Conservation (phyloP, 805 yeast genomes). For the Candida glaebosa region DNA sequence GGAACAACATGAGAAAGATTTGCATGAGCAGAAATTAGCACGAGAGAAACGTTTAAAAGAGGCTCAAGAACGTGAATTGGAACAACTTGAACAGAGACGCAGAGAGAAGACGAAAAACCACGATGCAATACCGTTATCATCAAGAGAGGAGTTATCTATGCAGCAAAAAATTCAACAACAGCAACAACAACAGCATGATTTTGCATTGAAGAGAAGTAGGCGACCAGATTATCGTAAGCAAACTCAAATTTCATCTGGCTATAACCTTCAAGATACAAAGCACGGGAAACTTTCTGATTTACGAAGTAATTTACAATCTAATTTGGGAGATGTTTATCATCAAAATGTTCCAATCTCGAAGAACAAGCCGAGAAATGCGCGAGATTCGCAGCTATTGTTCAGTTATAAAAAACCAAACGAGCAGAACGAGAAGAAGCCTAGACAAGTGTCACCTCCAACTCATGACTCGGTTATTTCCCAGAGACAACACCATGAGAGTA, state of each 20-base stretch:
- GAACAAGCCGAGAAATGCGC: slow-evolving; percentile 5
- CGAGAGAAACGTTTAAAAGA: neutral
- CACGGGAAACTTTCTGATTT: slow-evolving; percentile 4
- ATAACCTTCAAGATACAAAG: slow-evolving; percentile 1
- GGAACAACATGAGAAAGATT: slow-evolving; percentile 47
- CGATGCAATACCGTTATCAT: neutral
- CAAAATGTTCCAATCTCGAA: neutral
- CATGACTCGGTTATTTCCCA: neutral
- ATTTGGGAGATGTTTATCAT: neutral
- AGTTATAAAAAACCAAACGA: slow-evolving; percentile 27
- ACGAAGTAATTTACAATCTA: slow-evolving; percentile 1
- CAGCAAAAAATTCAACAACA: slow-evolving; percentile 8
- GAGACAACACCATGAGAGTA: neutral
- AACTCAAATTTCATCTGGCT: slow-evolving; percentile 8
- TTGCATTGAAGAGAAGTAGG: slow-evolving; percentile 36
- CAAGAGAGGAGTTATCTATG: neutral
- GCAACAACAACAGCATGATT: slow-evolving; percentile 15
- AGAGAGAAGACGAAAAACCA: slow-evolving; percentile 1
- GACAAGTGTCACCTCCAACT: neutral
- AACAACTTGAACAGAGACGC: slow-evolving; percentile 12
- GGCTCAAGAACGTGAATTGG: neutral
- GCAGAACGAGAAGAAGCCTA: neutral
- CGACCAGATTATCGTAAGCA: slow-evolving; percentile 38
- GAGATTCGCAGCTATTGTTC: slow-evolving; percentile 32
- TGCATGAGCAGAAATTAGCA: slow-evolving; percentile 26